Conservation (phyloP, 768 basidiomycete species). For the Panus rudis region DNA sequence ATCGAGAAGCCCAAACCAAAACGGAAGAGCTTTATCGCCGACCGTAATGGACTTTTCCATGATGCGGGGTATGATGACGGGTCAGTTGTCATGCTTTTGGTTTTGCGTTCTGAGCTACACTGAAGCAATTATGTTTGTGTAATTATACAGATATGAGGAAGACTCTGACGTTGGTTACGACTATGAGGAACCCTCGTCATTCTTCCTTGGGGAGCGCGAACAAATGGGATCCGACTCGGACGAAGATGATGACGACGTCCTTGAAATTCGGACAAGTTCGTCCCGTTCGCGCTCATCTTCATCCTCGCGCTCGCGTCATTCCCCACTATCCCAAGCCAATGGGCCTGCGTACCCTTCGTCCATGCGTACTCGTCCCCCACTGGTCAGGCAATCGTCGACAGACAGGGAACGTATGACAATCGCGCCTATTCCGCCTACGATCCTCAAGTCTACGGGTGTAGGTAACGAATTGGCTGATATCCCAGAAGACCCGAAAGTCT, state of each 20-base stretch:
- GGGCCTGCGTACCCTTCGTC: slow-evolving; percentile 13
- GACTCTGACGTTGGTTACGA: slow-evolving; percentile 53
- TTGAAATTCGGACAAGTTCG: slow-evolving; percentile 53
- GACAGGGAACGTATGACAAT: slow-evolving; percentile 59
- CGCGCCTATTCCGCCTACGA: slow-evolving; percentile 70
- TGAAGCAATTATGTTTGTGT: slow-evolving; percentile 7
- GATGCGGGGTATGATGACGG: slow-evolving; percentile 49
- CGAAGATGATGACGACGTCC: slow-evolving; percentile 46
- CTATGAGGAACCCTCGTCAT: slow-evolving; percentile 32
- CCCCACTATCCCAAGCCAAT: not conserved
- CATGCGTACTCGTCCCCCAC: slow-evolving; percentile 21
- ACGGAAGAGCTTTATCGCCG: slow-evolving; percentile 15
- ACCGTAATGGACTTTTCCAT: slow-evolving; percentile 12
- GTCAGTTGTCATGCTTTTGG: slow-evolving; percentile 33
- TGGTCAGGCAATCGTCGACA: slow-evolving; percentile 24
- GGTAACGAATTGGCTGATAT: slow-evolving; percentile 31
- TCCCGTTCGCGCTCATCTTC: slow-evolving; percentile 34
- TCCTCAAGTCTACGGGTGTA: slow-evolving; percentile 70
- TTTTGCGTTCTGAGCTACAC: slow-evolving; percentile 1
- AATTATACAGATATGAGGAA: slow-evolving; percentile 51
- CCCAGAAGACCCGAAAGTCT: slow-evolving; percentile 16
- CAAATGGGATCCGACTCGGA: slow-evolving; percentile 24
- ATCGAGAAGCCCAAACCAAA: slow-evolving; percentile 64
- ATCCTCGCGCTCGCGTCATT: slow-evolving; percentile 26
- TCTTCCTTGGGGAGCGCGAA: slow-evolving; percentile 14